Percentiles rank a stretch among this genome's conserved stretches.
phyloP scores from a whole-genome alignment of 305 asterid genomes.

The Rubia tinctorum region DNA sequence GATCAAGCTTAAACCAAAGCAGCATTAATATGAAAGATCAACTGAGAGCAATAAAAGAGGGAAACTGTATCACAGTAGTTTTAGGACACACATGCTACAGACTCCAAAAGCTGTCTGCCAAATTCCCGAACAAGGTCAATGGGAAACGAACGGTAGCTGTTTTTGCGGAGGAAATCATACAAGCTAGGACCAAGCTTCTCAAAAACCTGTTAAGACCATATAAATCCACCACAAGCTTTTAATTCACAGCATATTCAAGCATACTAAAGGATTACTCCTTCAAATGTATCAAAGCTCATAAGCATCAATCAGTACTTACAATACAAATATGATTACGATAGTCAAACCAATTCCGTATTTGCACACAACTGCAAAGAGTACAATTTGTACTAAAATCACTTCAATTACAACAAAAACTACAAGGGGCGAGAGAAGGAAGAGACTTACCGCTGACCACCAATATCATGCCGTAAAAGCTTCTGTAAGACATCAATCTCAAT shows the following conservation, averaged over 20 bases:
- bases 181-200: constrained; percentile 99
- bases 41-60: constrained; percentile 23
- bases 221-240: constrained; percentile 57
- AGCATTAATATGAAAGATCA: constrained; percentile 17
- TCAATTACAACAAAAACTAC: constrained; percentile 29
- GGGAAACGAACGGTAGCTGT: constrained; percentile 93
- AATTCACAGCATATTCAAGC: constrained; percentile 43
- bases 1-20: constrained; percentile 14
- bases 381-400: constrained; percentile 54
- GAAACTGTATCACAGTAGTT: constrained; percentile 40
- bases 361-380: constrained; percentile 95
- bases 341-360: constrained; percentile 96
- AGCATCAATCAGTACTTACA: constrained; percentile 61
- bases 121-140: constrained; percentile 96
- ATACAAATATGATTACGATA: constrained; percentile 42
- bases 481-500: constrained; percentile 75
- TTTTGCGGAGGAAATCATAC: constrained; percentile 95
- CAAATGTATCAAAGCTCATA: constrained; percentile 41
- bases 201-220: constrained; percentile 89
- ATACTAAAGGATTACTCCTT: constrained; percentile 24
- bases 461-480: constrained; percentile 67
- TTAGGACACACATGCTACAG: constrained; percentile 92
- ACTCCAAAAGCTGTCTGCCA: constrained; percentile 96
- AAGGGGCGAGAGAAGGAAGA: constrained; percentile 20
- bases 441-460: constrained; percentile 55